Evolutionary conservation across 1,284 basidiomycete species (phyloP).

Genomic region (Leccinum subfulvum): DNA sequence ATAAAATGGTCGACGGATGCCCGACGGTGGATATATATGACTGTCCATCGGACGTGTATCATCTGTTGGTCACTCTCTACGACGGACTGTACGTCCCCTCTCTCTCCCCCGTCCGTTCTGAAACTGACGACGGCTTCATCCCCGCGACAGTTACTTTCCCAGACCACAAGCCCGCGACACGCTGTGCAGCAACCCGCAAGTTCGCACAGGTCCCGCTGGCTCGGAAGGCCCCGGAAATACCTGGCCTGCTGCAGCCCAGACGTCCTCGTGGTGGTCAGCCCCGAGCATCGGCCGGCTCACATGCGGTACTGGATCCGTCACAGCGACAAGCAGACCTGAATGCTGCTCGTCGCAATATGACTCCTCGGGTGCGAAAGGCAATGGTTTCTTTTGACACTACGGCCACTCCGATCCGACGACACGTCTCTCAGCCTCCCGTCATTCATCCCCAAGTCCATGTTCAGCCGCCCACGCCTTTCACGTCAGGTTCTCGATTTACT

Average conservation of each 20-base stretch:
- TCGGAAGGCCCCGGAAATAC: conserved; percentile 77
- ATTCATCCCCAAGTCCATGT: no score
- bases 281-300: conserved; percentile 37
- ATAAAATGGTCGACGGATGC: conserved; percentile 50
- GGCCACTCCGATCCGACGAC: no score
- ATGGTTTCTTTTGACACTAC: no score
- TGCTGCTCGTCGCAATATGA: no score
- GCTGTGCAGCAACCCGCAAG: no score
- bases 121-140: background rate
- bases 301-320: no score
- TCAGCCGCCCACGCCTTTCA: no score
- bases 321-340: no score
- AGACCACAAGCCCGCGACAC: conserved; percentile 44
- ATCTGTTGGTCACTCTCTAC: conserved; percentile 62
- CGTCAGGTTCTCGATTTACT: no score
- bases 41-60: conserved; percentile 50
- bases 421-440: no score
- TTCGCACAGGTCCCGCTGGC: conserved; percentile 57
- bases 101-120: no score
- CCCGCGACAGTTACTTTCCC: conserved; percentile 37
- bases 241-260: conserved; percentile 76
- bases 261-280: conserved; percentile 38
- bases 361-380: no score
- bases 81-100: conserved; percentile 44
- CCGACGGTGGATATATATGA: conserved; percentile 53